Percentiles rank a stretch among this genome's conserved stretches.
Conservation (phyloP, 2,329 filamentous ascomycete genomes). For the Phaeosphaeria sp. region DNA sequence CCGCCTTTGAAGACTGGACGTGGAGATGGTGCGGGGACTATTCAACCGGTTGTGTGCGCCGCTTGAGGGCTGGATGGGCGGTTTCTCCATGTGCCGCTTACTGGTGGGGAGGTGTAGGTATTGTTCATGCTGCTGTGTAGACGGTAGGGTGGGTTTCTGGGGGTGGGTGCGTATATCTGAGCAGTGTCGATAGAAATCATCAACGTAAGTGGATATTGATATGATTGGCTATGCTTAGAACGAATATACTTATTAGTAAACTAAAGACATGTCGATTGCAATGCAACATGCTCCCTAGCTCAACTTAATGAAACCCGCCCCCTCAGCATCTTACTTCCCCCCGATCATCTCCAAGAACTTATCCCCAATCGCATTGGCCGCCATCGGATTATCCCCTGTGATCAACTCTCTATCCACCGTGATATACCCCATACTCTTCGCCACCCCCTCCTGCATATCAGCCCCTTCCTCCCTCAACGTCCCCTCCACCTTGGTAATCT, state of each 20-base stretch:
- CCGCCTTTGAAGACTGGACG: too few relatives aligned
- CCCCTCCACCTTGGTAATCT: constrained; percentile 53
- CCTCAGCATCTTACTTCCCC: constrained; percentile 6
- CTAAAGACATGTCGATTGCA: too few relatives aligned
- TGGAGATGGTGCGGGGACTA: neutral
- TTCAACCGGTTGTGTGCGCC: neutral
- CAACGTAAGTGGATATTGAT: too few relatives aligned
- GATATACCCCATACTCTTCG: constrained; percentile 50
- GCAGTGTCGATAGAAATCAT: too few relatives aligned
- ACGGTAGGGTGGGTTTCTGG: neutral
- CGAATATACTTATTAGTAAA: neutral
- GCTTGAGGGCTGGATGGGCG: neutral
- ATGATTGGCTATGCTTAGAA: too few relatives aligned
- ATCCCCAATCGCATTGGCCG: constrained; percentile 39
- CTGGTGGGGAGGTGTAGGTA: neutral
- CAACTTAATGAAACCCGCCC: neutral
- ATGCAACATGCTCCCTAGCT: neutral
- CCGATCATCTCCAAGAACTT: constrained; percentile 44
- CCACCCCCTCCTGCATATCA: constrained; percentile 52
- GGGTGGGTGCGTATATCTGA: too few relatives aligned
- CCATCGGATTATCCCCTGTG: constrained; percentile 42
- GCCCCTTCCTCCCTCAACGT: constrained; percentile 50
- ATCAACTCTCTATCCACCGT: constrained; percentile 53
- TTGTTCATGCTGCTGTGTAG: neutral
- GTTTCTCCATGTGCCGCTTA: neutral